Conservation (phyloP, 2,329 filamentous ascomycete genomes). For the Sclerotinia nivalis region DNA sequence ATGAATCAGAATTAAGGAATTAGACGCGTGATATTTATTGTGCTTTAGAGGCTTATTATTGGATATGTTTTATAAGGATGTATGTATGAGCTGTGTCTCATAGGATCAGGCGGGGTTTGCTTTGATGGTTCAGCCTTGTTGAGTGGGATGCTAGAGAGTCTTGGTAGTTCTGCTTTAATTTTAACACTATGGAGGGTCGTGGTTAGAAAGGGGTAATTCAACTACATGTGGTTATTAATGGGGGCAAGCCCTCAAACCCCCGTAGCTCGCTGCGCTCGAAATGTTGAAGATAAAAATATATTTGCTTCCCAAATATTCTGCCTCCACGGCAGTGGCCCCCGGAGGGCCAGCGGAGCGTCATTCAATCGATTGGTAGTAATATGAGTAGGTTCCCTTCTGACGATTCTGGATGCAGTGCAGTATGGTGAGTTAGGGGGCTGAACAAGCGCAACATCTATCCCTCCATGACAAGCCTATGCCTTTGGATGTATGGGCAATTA, state of each 20-base stretch:
- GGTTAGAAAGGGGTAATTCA: background rate
- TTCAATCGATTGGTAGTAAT: background rate
- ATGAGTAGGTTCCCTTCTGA: background rate
- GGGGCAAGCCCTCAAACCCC: too few species aligned
- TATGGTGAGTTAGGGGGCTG: background rate
- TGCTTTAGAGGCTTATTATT: background rate
- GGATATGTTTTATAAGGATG: background rate
- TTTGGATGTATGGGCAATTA: background rate
- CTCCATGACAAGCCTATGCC: background rate
- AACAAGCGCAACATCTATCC: background rate
- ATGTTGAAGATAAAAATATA: background rate
- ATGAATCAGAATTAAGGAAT: background rate
- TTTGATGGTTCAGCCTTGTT: slow-evolving; percentile 1
- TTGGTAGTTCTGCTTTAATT: background rate
- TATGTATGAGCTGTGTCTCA: background rate
- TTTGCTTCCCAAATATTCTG: background rate
- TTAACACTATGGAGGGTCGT: background rate
- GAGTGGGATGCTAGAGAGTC: background rate
- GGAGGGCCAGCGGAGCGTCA: background rate
- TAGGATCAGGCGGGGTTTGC: background rate
- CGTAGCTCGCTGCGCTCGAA: background rate
- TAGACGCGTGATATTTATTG: background rate
- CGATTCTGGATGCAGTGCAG: background rate
- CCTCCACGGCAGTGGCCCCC: background rate
- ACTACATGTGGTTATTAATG: too few species aligned